A percentile compares a stretch with the other conserved stretches of the same genome.
Evolutionary conservation across 768 basidiomycete species (phyloP).

Genomic region (Auriscalpium microsporum): DNA sequence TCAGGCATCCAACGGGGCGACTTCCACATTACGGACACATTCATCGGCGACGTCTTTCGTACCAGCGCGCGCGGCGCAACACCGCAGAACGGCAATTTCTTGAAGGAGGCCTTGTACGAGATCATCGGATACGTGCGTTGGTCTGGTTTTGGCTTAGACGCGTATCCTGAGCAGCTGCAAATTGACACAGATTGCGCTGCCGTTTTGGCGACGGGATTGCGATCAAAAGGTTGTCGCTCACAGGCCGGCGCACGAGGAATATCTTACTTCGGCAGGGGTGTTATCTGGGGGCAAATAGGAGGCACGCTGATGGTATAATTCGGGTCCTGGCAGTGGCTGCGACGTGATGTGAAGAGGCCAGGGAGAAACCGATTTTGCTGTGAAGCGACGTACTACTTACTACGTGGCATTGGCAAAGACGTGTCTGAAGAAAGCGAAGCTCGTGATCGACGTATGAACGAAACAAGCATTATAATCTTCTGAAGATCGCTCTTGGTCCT

Average conservation of each 20-base stretch:
- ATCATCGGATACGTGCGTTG: constrained; percentile 35
- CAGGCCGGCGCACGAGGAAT: constrained; percentile 28
- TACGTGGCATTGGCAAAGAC: neutral
- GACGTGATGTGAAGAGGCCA: neutral
- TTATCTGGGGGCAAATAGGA: neutral
- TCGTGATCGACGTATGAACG: constrained; percentile 21
- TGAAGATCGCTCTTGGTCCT: constrained; percentile 53
- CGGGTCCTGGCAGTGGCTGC: too few species aligned
- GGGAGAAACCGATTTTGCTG: neutral
- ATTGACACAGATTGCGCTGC: constrained; percentile 27
- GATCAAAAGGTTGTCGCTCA: constrained; percentile 28
- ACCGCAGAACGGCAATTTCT: constrained; percentile 41
- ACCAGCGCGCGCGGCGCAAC: constrained; percentile 56
- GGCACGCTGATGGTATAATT: too few species aligned
- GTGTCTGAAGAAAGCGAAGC: constrained; percentile 46
- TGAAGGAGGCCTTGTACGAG: constrained; percentile 41
- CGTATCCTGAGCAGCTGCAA: neutral
- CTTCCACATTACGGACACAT: constrained; percentile 67
- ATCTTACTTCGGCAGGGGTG: constrained; percentile 19
- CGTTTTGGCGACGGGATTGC: constrained; percentile 31
- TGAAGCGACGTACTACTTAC: too few species aligned
- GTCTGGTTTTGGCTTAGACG: neutral
- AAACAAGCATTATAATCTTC: constrained; percentile 67
- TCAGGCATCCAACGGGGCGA: constrained; percentile 62
- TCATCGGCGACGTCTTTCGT: constrained; percentile 60